These are phyloP conservation scores for Tolypocladium paradoxum DNA, from an alignment of 2,329 filamentous ascomycete genomes.

Conservation along the genomic window DNA sequence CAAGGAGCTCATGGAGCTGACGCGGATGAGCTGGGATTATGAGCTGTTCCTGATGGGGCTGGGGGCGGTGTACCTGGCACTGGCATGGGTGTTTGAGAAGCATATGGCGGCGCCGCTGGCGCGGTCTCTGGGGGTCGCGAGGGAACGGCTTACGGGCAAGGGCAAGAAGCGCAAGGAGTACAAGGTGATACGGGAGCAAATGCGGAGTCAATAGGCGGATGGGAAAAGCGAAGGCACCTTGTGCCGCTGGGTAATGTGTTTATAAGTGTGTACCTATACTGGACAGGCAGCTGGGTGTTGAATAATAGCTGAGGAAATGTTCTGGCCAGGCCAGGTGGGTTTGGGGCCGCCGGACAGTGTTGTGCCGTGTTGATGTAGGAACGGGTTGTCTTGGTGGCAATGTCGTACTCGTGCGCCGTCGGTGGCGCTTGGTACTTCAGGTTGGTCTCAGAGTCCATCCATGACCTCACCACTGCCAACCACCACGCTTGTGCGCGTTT, in stretches of 20 bases:
- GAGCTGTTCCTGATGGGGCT: slow-evolving; percentile 61
- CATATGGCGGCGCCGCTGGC: slow-evolving; percentile 60
- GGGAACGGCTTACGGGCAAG: slow-evolving; percentile 44
- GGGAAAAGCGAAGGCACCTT: neutral
- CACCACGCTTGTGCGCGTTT: neutral
- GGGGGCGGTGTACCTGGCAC: slow-evolving; percentile 55
- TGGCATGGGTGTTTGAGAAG: slow-evolving; percentile 63
- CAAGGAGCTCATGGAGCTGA: slow-evolving; percentile 72
- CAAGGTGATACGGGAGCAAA: slow-evolving; percentile 63
- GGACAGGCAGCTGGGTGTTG: neutral
- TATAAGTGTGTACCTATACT: neutral
- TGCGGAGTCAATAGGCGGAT: slow-evolving; percentile 9
- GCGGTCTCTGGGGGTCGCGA: slow-evolving; percentile 51
- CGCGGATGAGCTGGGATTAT: slow-evolving; percentile 61
- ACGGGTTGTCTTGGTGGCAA: neutral
- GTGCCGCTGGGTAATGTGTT: neutral
- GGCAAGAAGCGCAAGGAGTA: slow-evolving; percentile 79
- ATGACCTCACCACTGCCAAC: neutral
- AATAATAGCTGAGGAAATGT: too few relatives aligned
- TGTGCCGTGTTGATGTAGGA: too few relatives aligned
- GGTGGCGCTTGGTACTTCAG: neutral
- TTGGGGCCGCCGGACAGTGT: neutral
- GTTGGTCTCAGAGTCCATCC: neutral
- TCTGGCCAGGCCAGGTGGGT: neutral
- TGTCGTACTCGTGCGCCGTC: too few relatives aligned